Evolutionary conservation across 2,329 filamentous ascomycete genomes (phyloP).

Genomic region (Pseudogymnoascus sp.): DNA sequence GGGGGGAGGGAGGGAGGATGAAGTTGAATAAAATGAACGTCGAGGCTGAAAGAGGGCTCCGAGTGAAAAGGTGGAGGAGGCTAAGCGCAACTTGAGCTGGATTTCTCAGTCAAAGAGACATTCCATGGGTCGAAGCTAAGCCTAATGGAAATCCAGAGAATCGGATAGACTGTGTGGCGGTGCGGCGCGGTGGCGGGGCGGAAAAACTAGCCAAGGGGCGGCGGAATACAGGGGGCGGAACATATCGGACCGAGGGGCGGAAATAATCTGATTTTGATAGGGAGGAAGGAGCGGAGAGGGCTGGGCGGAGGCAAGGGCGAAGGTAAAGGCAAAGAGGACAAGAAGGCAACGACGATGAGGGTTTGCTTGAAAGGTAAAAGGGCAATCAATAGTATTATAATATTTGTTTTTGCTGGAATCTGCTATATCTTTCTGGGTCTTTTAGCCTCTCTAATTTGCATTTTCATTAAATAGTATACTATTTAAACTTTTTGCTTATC

Average conservation of each 20-base stretch:
- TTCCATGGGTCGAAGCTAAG: conserved; percentile 5
- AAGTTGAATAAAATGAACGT: conserved; percentile 1
- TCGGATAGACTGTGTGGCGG: conserved; percentile 10
- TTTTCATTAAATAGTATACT: neutral
- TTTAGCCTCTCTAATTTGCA: too few species aligned
- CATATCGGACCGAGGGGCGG: neutral
- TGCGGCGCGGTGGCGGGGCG: neutral
- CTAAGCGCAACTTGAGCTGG: conserved; percentile 7
- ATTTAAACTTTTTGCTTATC: too few species aligned
- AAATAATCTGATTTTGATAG: neutral
- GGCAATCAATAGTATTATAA: neutral
- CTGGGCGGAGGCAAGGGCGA: neutral
- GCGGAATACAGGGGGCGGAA: neutral
- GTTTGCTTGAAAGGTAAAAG: neutral
- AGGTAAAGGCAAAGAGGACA: neutral
- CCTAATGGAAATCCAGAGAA: conserved; percentile 10
- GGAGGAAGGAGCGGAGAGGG: neutral
- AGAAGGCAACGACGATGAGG: neutral
- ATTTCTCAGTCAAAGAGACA: conserved; percentile 1
- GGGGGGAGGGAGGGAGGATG: neutral
- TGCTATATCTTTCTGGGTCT: neutral
- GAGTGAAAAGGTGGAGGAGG: conserved; percentile 7
- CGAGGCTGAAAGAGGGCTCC: conserved; percentile 9
- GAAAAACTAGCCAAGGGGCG: neutral
- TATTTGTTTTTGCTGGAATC: neutral